Evolutionary conservation across 2,329 filamentous ascomycete species (phyloP).

Genomic region (Sclerotiophoma versabilis): DNA sequence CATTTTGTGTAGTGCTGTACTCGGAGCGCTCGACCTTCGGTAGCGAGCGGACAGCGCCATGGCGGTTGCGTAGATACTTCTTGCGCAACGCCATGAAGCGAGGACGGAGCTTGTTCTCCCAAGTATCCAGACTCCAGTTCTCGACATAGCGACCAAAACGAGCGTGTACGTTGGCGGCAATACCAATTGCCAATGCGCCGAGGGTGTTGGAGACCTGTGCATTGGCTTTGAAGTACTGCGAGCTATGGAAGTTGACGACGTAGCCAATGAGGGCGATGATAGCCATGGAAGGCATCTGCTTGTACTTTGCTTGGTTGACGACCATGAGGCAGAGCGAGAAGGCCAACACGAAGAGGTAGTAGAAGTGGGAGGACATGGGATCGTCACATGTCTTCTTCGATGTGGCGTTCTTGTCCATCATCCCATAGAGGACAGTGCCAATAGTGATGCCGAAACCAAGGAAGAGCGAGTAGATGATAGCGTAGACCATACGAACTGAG

Average conservation of each 20-base stretch:
- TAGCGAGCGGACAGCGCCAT: constrained; percentile 19
- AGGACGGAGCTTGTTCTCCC: constrained; percentile 59
- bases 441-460: constrained; percentile 61
- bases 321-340: constrained; percentile 78
- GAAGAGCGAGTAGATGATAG: constrained; percentile 61
- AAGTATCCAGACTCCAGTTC: constrained; percentile 63
- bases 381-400: constrained; percentile 54
- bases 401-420: constrained; percentile 57
- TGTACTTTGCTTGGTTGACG: constrained; percentile 83
- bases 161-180: constrained; percentile 80
- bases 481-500: constrained; percentile 60
- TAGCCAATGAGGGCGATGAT: constrained; percentile 77
- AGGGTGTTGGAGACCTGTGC: constrained; percentile 79
- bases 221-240: constrained; percentile 70
- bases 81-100: constrained; percentile 41
- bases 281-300: constrained; percentile 78
- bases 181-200: constrained; percentile 76
- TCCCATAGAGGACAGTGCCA: constrained; percentile 57
- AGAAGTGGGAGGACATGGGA: constrained; percentile 60
- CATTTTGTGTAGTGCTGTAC: constrained; percentile 26
- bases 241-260: constrained; percentile 76
- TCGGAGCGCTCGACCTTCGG: constrained; percentile 31
- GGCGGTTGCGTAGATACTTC: constrained; percentile 28
- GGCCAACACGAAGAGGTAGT: constrained; percentile 75
- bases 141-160: constrained; percentile 67